Conservation (phyloP, 306 rosid species). For the Cajanus cajan region DNA sequence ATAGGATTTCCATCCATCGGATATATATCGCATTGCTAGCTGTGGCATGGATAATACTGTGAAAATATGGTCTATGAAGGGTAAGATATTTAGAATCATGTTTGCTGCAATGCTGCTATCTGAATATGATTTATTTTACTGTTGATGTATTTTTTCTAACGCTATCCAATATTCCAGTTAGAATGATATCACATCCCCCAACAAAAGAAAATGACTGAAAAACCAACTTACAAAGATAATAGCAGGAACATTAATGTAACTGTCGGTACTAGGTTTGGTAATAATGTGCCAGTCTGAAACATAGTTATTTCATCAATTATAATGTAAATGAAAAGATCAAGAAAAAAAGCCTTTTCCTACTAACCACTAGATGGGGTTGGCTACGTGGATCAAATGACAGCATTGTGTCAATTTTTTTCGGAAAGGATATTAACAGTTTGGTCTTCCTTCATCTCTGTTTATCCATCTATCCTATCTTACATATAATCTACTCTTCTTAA, state of each 20-base stretch:
- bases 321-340: not conserved
- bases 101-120: not conserved
- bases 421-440: not conserved
- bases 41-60: slow-evolving; percentile 99
- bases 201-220: not conserved
- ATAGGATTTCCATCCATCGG: slow-evolving; percentile 94
- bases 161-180: not conserved
- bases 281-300: not conserved
- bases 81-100: slow-evolving; percentile 35
- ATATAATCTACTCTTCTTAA: not conserved
- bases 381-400: not conserved
- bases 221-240: not conserved
- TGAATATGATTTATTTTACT: not conserved
- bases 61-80: slow-evolving; percentile 98
- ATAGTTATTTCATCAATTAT: not conserved
- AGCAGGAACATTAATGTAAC: not conserved
- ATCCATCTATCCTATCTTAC: not conserved
- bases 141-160: not conserved
- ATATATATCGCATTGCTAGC: slow-evolving; percentile 76
- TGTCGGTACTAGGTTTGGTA: not conserved
- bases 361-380: not conserved
- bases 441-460: not conserved
- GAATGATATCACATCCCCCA: not conserved
- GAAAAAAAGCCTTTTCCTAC: not conserved
- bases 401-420: not conserved